These are phyloP conservation scores for Cucurbita pepo DNA, from an alignment of 306 rosid species.

Conservation along the genomic window DNA sequence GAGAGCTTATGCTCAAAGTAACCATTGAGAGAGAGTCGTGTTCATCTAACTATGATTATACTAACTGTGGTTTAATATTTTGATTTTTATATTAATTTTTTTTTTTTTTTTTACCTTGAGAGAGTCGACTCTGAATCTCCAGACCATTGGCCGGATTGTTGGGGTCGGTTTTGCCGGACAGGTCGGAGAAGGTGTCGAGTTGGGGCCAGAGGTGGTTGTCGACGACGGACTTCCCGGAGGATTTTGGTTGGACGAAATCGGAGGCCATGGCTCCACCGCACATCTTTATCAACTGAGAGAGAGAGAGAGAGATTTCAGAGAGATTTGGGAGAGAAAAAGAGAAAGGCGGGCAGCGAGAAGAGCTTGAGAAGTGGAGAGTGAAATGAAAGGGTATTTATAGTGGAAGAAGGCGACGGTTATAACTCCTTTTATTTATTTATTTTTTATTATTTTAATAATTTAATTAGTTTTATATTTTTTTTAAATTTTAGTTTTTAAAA, in stretches of 20 bases:
- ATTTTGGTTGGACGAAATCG: no score
- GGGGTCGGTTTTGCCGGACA: constrained; percentile 1
- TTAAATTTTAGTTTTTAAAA: not conserved
- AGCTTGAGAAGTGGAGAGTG: not conserved
- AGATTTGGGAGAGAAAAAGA: not conserved
- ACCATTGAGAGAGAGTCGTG: no score
- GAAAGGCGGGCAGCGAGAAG: not conserved
- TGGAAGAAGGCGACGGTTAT: not conserved
- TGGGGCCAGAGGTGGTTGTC: constrained; percentile 50
- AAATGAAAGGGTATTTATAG: not conserved
- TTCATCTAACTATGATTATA: no score
- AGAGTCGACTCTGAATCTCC: not conserved
- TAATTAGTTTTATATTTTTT: not conserved
- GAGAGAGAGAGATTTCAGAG: no score
- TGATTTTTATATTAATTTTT: no score
- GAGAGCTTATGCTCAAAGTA: no score
- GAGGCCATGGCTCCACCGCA: constrained; percentile 85
- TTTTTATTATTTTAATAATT: no score
- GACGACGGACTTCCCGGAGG: not conserved
- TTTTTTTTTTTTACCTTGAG: not conserved
- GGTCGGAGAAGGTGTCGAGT: constrained; percentile 41
- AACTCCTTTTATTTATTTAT: not conserved
- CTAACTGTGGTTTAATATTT: no score
- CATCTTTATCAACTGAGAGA: constrained; percentile 17
- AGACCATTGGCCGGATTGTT: not conserved